Percentiles rank a stretch among this genome's conserved stretches.
Conservation (phyloP, 2,329 filamentous ascomycete species). For the Pyricularia sp. region DNA sequence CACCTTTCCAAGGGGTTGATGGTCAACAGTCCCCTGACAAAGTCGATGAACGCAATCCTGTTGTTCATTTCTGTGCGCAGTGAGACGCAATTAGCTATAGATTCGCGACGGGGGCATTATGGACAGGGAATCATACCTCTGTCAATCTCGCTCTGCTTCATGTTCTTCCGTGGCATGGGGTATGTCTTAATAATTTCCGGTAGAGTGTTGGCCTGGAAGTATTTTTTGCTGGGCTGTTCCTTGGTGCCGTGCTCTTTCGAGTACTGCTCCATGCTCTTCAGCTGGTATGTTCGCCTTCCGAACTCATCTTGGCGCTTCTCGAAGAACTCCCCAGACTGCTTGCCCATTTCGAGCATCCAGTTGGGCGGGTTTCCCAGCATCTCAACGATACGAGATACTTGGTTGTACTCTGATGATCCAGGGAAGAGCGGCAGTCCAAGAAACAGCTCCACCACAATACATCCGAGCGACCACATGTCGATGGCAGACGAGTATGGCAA, state of each 20-base stretch:
- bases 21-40: conserved; percentile 83
- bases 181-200: conserved; percentile 98
- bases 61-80: conserved; percentile 83
- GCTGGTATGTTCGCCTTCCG: conserved; percentile 77
- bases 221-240: conserved; percentile 99
- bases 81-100: not conserved
- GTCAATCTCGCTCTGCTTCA: conserved; percentile 96
- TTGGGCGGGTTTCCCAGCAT: conserved; percentile 95
- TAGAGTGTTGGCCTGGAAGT: conserved; percentile 88
- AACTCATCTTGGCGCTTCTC: conserved; percentile 90
- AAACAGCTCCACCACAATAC: conserved; percentile 96
- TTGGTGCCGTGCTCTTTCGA: conserved; percentile 92
- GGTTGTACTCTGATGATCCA: conserved; percentile 97
- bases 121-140: conserved; percentile 55
- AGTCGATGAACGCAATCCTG: conserved; percentile 93
- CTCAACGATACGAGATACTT: conserved; percentile 92
- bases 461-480: conserved; percentile 99
- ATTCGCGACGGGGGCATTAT: not conserved
- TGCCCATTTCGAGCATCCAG: conserved; percentile 99
- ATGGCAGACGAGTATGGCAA: conserved; percentile 96
- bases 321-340: conserved; percentile 95
- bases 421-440: conserved; percentile 90
- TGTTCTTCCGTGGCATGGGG: conserved; percentile 97
- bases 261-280: conserved; percentile 98
- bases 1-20: conserved; percentile 95